phyloP scores from a whole-genome alignment of 139 green algal species.

The Spirogloea muscicola region DNA sequence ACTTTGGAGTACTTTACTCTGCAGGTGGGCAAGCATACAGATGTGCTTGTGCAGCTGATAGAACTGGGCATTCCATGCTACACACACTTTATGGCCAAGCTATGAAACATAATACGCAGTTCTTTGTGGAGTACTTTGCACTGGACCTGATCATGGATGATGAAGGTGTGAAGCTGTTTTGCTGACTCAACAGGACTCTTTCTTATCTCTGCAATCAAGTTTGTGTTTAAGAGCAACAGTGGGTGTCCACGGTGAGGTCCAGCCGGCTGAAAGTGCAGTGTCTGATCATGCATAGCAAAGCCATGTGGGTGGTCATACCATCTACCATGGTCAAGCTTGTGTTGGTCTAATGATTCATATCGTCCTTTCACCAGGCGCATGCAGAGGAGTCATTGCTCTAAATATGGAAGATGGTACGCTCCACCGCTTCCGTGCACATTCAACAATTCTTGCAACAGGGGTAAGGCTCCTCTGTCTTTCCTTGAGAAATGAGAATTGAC shows the following conservation, averaged over 20 bases:
- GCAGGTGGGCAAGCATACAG: slow-evolving; percentile 77
- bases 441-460: slow-evolving; percentile 95
- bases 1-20: too few species aligned
- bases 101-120: slow-evolving; percentile 92
- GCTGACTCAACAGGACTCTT: too few species aligned
- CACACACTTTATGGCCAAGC: slow-evolving; percentile 93
- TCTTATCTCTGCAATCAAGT: too few species aligned
- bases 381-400: slow-evolving; percentile 69
- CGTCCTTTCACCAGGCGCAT: slow-evolving; percentile 48
- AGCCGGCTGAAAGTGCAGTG: background rate
- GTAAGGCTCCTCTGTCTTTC: slow-evolving; percentile 5
- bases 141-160: slow-evolving; percentile 97
- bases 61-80: slow-evolving; percentile 98
- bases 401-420: slow-evolving; percentile 98
- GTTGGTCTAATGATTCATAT: too few species aligned
- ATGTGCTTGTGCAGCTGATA: slow-evolving; percentile 84
- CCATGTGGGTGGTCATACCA: background rate
- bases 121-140: slow-evolving; percentile 99
- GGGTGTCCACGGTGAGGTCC: too few species aligned
- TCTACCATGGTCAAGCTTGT: too few species aligned
- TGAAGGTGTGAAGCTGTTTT: slow-evolving; percentile 45
- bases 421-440: slow-evolving; percentile 84
- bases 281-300: background rate
- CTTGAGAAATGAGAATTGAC: background rate
- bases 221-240: too few species aligned